Conservation (phyloP, 2,329 filamentous ascomycete species). For the Cordyceps militaris region DNA sequence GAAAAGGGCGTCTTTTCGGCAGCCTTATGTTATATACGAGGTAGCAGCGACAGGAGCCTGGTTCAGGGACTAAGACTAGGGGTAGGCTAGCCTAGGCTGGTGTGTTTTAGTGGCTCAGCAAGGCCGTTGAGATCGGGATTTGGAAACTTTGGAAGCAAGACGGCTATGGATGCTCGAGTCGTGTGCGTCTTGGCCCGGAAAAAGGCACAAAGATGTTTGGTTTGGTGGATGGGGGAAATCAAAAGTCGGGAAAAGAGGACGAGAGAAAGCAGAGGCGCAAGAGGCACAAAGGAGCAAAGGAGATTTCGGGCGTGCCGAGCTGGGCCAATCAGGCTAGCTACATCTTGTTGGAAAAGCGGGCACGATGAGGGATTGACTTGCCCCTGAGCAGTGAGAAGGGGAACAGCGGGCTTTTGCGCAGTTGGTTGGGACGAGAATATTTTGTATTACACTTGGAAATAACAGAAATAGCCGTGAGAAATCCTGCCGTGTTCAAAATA, state of each 20-base stretch:
- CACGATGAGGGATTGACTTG: background rate
- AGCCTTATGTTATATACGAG: conserved; percentile 6
- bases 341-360: conserved; percentile 3
- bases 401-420: background rate
- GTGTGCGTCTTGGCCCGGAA: background rate
- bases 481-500: too few species aligned
- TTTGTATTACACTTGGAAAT: too few species aligned
- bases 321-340: background rate
- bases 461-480: too few species aligned
- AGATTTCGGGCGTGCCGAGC: background rate
- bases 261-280: background rate
- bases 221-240: background rate
- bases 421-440: background rate
- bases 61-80: conserved; percentile 1
- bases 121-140: background rate
- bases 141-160: too few species aligned
- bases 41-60: background rate
- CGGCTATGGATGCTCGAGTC: background rate
- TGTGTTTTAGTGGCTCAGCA: background rate
- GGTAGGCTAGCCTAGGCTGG: background rate
- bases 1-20: background rate
- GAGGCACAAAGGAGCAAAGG: background rate
- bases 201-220: background rate
- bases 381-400: conserved; percentile 1
- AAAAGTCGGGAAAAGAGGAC: background rate